Conservation (phyloP, 805 yeast species). For the Lipomyces kockii region DNA sequence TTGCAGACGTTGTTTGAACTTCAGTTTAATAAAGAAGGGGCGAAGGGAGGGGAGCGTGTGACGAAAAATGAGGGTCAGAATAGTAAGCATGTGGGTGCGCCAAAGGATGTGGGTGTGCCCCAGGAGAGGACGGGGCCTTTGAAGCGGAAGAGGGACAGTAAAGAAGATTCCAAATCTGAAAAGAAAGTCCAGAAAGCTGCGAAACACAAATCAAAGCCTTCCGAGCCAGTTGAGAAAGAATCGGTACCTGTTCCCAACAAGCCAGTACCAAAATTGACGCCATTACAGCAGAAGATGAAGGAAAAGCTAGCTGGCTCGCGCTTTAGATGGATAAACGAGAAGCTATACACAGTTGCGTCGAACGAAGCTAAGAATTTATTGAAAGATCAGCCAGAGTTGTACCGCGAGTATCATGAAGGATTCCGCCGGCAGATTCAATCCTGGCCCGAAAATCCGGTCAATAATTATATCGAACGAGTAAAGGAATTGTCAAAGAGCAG, state of each 20-base stretch:
- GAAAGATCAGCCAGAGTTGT: conserved; percentile 79
- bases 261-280: conserved; percentile 57
- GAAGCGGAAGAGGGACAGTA: conserved; percentile 16
- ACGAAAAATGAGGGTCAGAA: not conserved
- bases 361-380: conserved; percentile 74
- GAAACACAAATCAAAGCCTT: not conserved
- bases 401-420: conserved; percentile 94
- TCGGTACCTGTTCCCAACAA: not conserved
- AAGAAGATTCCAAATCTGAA: conserved; percentile 19
- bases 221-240: not conserved
- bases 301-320: conserved; percentile 92
- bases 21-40: conserved; percentile 12
- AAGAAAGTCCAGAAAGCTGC: conserved; percentile 2
- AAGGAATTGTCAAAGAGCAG: conserved; percentile 41
- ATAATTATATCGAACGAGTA: conserved; percentile 77
- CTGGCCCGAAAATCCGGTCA: conserved; percentile 99
- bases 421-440: conserved; percentile 92
- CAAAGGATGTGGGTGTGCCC: not conserved
- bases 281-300: conserved; percentile 93
- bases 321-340: conserved; percentile 98
- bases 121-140: not conserved
- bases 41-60: not conserved
- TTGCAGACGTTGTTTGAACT: conserved; percentile 29
- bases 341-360: conserved; percentile 85
- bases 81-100: too few relatives aligned